Percentiles rank a stretch among this genome's conserved stretches.
Evolutionary conservation across 179 eudicot species (phyloP).

Genomic region (Silene vulgaris): DNA sequence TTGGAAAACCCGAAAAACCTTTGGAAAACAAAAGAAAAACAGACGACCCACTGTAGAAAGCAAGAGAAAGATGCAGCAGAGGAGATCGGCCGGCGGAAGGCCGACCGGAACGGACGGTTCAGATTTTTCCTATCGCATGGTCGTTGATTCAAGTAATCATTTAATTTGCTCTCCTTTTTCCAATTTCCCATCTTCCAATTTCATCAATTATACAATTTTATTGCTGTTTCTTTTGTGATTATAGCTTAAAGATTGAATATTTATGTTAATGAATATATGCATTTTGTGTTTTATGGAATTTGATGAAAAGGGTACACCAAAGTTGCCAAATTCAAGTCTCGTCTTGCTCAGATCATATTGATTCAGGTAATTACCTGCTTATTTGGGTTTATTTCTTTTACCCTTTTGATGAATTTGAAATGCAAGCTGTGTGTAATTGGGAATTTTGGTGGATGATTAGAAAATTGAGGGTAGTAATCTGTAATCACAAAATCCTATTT

Average conservation of each 20-base stretch:
- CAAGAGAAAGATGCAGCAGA: constrained; percentile 50
- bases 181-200: not conserved
- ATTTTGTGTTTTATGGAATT: constrained; percentile 11
- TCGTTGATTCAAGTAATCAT: constrained; percentile 70
- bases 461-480: not conserved
- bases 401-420: not conserved
- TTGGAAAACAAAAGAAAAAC: not conserved
- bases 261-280: constrained; percentile 8
- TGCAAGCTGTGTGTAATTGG: not conserved
- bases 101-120: constrained; percentile 93
- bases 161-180: not conserved
- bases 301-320: constrained; percentile 59
- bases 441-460: not conserved
- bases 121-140: constrained; percentile 88
- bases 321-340: constrained; percentile 67
- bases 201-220: not conserved
- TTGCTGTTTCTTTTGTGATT: not conserved
- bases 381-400: not conserved
- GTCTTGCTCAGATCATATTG: constrained; percentile 48
- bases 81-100: constrained; percentile 41
- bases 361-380: constrained; percentile 47
- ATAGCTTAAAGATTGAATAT: not conserved
- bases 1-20: not conserved
- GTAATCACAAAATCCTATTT: not conserved
- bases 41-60: not conserved